Conservation (phyloP, 345 rosid species). For the Combretum micranthum region DNA sequence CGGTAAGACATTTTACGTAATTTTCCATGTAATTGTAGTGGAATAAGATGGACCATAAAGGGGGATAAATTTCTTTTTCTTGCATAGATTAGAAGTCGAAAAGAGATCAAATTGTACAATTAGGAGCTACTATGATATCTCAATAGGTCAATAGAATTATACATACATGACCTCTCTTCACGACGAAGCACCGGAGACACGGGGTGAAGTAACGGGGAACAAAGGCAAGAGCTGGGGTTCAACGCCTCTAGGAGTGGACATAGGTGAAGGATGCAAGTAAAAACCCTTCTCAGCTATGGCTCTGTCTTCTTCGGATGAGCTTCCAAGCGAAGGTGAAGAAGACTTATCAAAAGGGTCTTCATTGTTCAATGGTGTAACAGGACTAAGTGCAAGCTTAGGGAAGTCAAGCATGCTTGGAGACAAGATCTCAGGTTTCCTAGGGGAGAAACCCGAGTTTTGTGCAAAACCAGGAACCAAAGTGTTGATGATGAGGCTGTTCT, state of each 20-base stretch:
- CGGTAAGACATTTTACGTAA: too few species aligned
- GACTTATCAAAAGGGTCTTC: constrained; percentile 60
- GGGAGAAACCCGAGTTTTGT: constrained; percentile 38
- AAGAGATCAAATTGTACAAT: constrained; percentile 39
- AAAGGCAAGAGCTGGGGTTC: constrained; percentile 92
- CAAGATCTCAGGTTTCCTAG: constrained; percentile 63
- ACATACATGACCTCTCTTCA: constrained; percentile 7
- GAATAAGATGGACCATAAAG: too few species aligned
- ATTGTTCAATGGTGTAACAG: constrained; percentile 72
- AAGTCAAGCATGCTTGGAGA: constrained; percentile 94
- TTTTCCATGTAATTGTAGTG: too few species aligned
- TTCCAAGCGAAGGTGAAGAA: constrained; percentile 53
- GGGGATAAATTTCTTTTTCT: too few species aligned
- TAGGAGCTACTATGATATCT: constrained; percentile 19
- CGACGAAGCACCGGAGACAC: constrained; percentile 44
- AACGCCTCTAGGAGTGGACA: constrained; percentile 74
- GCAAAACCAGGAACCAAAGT: constrained; percentile 47
- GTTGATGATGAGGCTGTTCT: constrained; percentile 83
- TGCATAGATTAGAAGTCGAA: too few species aligned
- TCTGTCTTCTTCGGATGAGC: constrained; percentile 73
- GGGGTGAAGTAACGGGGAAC: constrained; percentile 85
- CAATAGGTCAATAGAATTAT: constrained; percentile 12
- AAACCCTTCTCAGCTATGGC: constrained; percentile 86
- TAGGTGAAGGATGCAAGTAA: constrained; percentile 87
- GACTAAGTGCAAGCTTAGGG: constrained; percentile 82